These are phyloP conservation scores for Chlorella sp. DNA, from an alignment of 139 green algal species.

Conservation along the genomic window DNA sequence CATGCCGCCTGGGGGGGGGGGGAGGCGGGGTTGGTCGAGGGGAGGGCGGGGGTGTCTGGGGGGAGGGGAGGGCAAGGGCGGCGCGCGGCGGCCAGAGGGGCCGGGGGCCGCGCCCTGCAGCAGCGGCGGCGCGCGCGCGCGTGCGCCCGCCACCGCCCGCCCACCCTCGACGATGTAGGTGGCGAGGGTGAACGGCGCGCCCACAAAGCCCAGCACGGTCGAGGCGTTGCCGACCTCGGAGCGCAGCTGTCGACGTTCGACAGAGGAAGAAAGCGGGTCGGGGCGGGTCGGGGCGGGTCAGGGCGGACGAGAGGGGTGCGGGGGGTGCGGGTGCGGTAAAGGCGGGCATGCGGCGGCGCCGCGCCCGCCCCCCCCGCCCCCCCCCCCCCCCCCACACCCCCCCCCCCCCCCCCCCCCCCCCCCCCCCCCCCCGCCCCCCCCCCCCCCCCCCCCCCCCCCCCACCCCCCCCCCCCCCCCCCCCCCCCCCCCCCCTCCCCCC, in stretches of 20 bases:
- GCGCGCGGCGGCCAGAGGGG: not conserved
- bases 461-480: not conserved
- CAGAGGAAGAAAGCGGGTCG: too few relatives aligned
- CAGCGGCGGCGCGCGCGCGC: too few relatives aligned
- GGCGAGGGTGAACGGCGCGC: slow-evolving; percentile 92
- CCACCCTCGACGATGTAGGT: slow-evolving; percentile 92
- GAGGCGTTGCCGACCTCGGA: slow-evolving; percentile 71
- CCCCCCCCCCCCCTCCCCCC: not conserved
- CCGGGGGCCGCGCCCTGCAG: not conserved
- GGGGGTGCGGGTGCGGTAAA: too few relatives aligned
- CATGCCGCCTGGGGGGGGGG: slow-evolving; percentile 48
- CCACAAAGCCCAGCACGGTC: slow-evolving; percentile 91
- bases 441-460: not conserved
- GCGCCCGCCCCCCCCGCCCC: too few relatives aligned
- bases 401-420: too few relatives aligned
- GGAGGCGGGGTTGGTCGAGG: not conserved
- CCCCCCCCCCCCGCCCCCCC: too few relatives aligned
- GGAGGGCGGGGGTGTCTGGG: not conserved
- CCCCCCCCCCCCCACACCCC: not conserved
- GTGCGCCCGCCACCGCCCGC: not conserved
- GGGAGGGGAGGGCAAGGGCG: not conserved
- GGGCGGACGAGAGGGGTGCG: too few relatives aligned
- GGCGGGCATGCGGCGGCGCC: too few relatives aligned
- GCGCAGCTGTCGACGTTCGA: too few relatives aligned
- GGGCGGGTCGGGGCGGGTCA: too few relatives aligned